phyloP scores from a whole-genome alignment of 176 grass and related monocot genomes.

The Phyllostachys edulis region DNA sequence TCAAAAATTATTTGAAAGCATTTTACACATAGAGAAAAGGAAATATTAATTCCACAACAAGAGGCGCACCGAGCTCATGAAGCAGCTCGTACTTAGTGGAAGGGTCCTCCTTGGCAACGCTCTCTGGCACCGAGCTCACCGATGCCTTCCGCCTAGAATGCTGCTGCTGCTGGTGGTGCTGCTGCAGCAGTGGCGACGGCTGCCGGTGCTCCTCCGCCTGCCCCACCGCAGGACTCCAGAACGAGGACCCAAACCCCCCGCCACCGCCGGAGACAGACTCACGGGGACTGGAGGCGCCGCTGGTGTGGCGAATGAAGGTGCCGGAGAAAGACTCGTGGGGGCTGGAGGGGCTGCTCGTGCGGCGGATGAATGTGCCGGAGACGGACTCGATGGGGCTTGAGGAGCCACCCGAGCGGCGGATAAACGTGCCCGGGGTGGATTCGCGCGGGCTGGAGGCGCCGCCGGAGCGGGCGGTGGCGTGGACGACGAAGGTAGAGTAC shows the following conservation, averaged over 20 bases:
- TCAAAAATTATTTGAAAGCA: constrained; percentile 14
- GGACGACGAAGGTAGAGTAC: constrained; percentile 67
- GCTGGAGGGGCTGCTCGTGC: constrained; percentile 18
- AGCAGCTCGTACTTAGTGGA: constrained; percentile 95
- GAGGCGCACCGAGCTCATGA: constrained; percentile 87
- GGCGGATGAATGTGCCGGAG: constrained; percentile 47
- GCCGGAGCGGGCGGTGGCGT: constrained; percentile 37
- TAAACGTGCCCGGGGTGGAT: constrained; percentile 60
- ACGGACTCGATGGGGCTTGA: constrained; percentile 42
- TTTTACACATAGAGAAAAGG: not conserved
- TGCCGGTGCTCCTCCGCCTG: constrained; percentile 41
- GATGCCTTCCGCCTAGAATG: constrained; percentile 70
- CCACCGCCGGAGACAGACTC: constrained; percentile 34
- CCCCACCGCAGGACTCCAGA: constrained; percentile 53
- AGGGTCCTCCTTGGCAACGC: constrained; percentile 78
- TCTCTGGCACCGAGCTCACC: constrained; percentile 82
- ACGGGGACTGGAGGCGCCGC: constrained; percentile 40
- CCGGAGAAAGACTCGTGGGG: constrained; percentile 47
- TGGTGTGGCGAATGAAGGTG: constrained; percentile 48
- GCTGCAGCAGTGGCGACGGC: constrained; percentile 46
- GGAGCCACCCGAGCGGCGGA: constrained; percentile 20
- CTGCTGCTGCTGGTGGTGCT: constrained; percentile 53
- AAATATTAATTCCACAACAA: constrained; percentile 29
- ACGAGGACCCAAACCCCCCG: constrained; percentile 76
- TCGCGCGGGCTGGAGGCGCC: constrained; percentile 24